These are phyloP conservation scores for Camellia lanceoleosa DNA, from an alignment of 148 eudicot genomes.

Conservation along the genomic window DNA sequence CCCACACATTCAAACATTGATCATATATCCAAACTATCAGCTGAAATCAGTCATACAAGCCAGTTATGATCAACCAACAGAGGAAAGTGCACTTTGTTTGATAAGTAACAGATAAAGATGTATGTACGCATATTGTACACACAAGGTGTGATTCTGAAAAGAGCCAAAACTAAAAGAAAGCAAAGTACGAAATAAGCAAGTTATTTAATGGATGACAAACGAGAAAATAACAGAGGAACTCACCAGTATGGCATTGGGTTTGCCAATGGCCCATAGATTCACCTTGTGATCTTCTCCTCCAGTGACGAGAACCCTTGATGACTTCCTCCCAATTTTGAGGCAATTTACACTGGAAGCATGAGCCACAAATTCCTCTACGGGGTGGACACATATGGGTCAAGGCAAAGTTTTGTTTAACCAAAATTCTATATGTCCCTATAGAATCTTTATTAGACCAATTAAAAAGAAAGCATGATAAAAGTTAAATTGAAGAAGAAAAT, in stretches of 20 bases:
- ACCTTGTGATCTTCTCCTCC: slow-evolving; percentile 99
- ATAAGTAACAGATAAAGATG: background rate
- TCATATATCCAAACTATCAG: background rate
- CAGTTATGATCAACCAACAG: background rate
- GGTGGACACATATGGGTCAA: slow-evolving; percentile 36
- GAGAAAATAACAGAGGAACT: slow-evolving; percentile 25
- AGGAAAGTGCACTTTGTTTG: background rate
- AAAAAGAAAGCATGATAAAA: background rate
- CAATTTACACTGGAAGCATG: slow-evolving; percentile 88
- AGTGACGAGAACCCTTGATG: slow-evolving; percentile 91
- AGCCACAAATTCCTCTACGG: slow-evolving; percentile 95
- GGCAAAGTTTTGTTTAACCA: slow-evolving; percentile 21
- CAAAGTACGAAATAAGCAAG: background rate
- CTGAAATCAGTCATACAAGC: background rate
- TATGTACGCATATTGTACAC: background rate
- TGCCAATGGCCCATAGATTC: slow-evolving; percentile 98
- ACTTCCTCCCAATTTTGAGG: slow-evolving; percentile 89
- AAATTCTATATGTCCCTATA: background rate
- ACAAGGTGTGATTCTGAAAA: background rate
- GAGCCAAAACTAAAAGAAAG: background rate
- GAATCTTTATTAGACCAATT: background rate
- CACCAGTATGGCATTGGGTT: slow-evolving; percentile 93
- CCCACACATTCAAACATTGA: background rate
- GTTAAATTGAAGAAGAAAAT: background rate
- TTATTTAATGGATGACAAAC: background rate